Evolutionary conservation across 192 early-diverging fungal genomes (phyloP).

Genomic region (Coemansia sp.): DNA sequence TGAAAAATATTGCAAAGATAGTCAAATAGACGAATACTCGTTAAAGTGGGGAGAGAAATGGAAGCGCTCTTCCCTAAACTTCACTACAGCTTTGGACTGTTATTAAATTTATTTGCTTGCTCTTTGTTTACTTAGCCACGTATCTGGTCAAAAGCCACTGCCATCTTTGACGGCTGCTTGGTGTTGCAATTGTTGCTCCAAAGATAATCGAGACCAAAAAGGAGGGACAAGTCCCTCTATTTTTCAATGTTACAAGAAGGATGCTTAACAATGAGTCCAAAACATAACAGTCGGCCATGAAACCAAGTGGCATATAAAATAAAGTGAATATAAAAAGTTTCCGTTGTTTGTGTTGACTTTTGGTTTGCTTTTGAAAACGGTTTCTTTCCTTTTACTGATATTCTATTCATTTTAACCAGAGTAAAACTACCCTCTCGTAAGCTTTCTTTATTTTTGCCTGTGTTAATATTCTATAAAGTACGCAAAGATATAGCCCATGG

Average conservation of each 20-base stretch:
- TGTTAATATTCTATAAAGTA: neutral
- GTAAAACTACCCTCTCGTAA: too few relatives aligned
- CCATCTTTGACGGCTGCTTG: neutral
- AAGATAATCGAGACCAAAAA: neutral
- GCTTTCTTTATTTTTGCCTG: too few relatives aligned
- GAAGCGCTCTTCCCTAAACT: neutral
- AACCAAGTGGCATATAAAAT: neutral
- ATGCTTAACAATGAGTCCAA: neutral
- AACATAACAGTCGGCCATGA: neutral
- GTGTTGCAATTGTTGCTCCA: neutral
- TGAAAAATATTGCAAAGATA: neutral
- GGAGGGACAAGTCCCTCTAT: neutral
- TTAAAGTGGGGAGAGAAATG: too few relatives aligned
- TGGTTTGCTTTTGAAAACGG: too few relatives aligned
- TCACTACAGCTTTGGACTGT: neutral
- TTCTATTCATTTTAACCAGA: too few relatives aligned
- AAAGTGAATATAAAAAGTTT: neutral
- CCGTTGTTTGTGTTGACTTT: neutral
- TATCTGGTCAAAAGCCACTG: neutral
- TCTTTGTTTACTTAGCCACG: slow-evolving; percentile 8
- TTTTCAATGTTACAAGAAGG: neutral
- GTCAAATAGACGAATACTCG: neutral
- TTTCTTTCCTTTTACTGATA: too few relatives aligned
- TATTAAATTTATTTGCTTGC: neutral
- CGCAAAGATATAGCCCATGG: neutral